Percentiles rank a stretch among this genome's conserved stretches.
Evolutionary conservation across 2,329 filamentous ascomycete species (phyloP).

Genomic region (Arthroderma uncinatum): DNA sequence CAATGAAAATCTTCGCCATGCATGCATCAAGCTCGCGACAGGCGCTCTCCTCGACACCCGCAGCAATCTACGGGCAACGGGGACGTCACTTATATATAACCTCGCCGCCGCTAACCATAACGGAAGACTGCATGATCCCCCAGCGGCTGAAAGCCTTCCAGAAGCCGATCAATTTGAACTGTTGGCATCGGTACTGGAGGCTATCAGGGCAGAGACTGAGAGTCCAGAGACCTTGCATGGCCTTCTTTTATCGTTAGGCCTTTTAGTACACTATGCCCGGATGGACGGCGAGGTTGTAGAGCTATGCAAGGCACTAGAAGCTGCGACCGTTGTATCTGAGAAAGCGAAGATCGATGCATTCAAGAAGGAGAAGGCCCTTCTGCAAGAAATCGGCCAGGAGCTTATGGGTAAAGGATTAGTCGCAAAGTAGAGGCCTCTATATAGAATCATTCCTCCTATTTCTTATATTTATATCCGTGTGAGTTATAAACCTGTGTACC

Average conservation of each 20-base stretch:
- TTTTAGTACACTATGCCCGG: conserved; percentile 60
- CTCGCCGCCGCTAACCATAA: conserved; percentile 60
- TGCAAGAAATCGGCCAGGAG: conserved; percentile 41
- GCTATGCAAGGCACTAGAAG: conserved; percentile 67
- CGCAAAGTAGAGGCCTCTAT: background rate
- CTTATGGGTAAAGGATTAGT: conserved; percentile 32
- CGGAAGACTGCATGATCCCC: conserved; percentile 46
- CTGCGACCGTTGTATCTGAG: conserved; percentile 49
- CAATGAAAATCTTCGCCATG: conserved; percentile 41
- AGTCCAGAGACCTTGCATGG: conserved; percentile 62
- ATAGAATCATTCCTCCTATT: background rate
- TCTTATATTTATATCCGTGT: background rate
- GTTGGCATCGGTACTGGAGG: conserved; percentile 68
- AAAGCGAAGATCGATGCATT: conserved; percentile 46
- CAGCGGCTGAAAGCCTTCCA: conserved; percentile 43
- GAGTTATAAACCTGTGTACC: no score
- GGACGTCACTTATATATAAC: conserved; percentile 75
- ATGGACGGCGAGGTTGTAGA: conserved; percentile 66
- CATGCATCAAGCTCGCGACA: conserved; percentile 59
- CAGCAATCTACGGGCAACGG: conserved; percentile 68
- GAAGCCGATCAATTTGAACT: conserved; percentile 70
- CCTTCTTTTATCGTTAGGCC: conserved; percentile 63
- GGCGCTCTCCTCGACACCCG: conserved; percentile 67
- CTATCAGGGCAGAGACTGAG: conserved; percentile 45
- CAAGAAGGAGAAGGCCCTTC: conserved; percentile 43